A percentile compares a stretch with the other conserved stretches of the same genome.
phyloP scores from a whole-genome alignment of 768 basidiomycete genomes.

The Pluteus cervinus region DNA sequence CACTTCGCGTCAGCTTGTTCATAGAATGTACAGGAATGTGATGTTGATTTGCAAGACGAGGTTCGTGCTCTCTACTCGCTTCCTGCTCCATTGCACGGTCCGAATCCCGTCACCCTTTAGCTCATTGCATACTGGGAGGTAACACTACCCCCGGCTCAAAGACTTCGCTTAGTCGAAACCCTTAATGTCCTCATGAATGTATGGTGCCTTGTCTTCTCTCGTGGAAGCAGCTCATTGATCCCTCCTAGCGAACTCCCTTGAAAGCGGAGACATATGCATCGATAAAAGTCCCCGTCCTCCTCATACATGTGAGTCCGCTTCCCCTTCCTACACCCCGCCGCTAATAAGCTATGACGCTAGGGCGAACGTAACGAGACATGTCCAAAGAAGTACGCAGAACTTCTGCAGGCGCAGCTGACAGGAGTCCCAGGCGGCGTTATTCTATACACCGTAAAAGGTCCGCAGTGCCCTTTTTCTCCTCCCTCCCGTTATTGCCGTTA shows the following conservation, averaged over 20 bases:
- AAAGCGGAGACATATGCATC: constrained; percentile 38
- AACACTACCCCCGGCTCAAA: constrained; percentile 44
- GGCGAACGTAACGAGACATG: constrained; percentile 53
- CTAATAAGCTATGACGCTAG: constrained; percentile 34
- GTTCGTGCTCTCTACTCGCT: constrained; percentile 32
- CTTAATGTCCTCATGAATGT: constrained; percentile 58
- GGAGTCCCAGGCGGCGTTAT: constrained; percentile 44
- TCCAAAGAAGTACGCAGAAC: constrained; percentile 52
- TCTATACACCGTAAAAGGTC: constrained; percentile 60
- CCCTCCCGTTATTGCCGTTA: not conserved
- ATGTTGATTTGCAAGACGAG: constrained; percentile 57
- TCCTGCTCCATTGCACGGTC: too few species aligned
- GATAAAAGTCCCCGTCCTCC: constrained; percentile 58
- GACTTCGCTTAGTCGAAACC: constrained; percentile 46
- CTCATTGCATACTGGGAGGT: constrained; percentile 62
- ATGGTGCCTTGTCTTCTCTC: constrained; percentile 14
- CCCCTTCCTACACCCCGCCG: constrained; percentile 1
- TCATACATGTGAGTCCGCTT: constrained; percentile 52
- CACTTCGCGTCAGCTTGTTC: too few species aligned
- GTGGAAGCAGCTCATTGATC: constrained; percentile 1
- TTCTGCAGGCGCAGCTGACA: constrained; percentile 39
- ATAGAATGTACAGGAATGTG: constrained; percentile 36
- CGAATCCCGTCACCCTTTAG: too few species aligned
- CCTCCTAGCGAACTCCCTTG: constrained; percentile 48
- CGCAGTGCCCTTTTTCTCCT: constrained; percentile 4